Evolutionary conservation across 2,329 filamentous ascomycete species (phyloP), one percentile per base, ranked within the genome.

Genomic region (Hirsutella rhossiliensis): DNA sequence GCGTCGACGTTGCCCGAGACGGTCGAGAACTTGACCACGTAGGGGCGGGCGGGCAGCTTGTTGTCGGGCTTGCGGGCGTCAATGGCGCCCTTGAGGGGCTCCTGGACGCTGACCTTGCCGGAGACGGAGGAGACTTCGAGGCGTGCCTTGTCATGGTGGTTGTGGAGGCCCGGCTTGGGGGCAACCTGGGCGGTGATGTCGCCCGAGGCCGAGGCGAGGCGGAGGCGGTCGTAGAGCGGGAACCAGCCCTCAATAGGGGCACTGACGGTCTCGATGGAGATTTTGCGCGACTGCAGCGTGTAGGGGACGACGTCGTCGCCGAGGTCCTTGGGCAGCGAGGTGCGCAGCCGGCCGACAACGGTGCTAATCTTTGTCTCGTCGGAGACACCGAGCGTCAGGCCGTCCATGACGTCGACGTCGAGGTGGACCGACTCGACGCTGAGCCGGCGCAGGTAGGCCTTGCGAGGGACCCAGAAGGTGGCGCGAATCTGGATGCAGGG

Each of bases 191-290:
- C 59, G 15, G 46, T 46, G 45, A 76, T 56, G 43, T 60, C 51
- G 40, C 73, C 74, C 0, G 72, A 69, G 0, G 60, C 59, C 8
- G 68, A 65, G 17, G 57, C 50, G n/a, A 76, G 54, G 17, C 60
- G 57, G 12, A 78, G 63, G 28, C 64, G 56, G 51, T 75, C 69
- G 53, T 68, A 71, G 1, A 77, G 59, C 1, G 73, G 70, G 61
- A 70, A 76, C 54, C 63, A 65, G 28, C 74, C 74, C 13, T 47
- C 46, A 48, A 78, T 65, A 13, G 56, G 41, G 8, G 69, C 69
- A 1, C 69, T 64, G 3, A 64, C 62, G 17, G 72, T 70, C 23
- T 54, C 50, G 13, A 71, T 60, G 27, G 60, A 53, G 44, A 72
- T 65, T 41, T 62, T 52, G 29, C 68, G 63, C 1, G 68, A 67